Percentiles rank a stretch among this genome's conserved stretches.
These are phyloP conservation scores for Cyathus striatus DNA, from an alignment of 768 basidiomycete species.

Conservation along the genomic window DNA sequence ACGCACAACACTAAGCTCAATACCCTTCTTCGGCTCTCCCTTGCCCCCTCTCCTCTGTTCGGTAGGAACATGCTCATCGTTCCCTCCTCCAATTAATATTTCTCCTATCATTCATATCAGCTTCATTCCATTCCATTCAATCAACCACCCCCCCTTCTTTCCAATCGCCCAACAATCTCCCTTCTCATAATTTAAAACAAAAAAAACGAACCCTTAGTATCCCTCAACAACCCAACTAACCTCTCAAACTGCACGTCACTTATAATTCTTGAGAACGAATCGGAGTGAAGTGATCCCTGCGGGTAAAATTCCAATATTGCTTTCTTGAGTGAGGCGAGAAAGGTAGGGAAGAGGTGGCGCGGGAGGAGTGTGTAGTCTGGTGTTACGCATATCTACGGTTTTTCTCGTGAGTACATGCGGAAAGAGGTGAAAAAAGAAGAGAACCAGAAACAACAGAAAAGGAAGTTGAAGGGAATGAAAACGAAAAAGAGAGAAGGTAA, in stretches of 20 bases:
- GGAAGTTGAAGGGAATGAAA: no score
- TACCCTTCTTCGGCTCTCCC: slow-evolving; percentile 36
- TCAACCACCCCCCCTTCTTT: slow-evolving; percentile 55
- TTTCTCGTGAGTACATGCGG: slow-evolving; percentile 20
- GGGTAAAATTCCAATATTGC: slow-evolving; percentile 48
- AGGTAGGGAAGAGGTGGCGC: slow-evolving; percentile 34
- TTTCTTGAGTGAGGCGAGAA: slow-evolving; percentile 39
- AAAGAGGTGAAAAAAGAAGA: no score
- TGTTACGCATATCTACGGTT: slow-evolving; percentile 54
- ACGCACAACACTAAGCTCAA: slow-evolving; percentile 58
- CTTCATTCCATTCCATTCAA: slow-evolving; percentile 26
- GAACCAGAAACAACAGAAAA: no score
- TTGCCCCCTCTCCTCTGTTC: no score
- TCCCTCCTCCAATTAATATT: no score
- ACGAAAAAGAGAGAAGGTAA: neutral
- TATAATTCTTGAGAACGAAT: slow-evolving; percentile 46
- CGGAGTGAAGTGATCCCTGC: slow-evolving; percentile 37
- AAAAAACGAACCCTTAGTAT: no score
- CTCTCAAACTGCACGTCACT: slow-evolving; percentile 50
- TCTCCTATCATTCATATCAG: neutral
- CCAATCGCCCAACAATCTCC: no score
- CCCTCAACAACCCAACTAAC: slow-evolving; percentile 44
- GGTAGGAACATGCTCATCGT: no score
- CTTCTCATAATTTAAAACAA: no score
- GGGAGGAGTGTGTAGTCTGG: slow-evolving; percentile 41